Base-by-base conservation (phyloP, 2,329 filamentous ascomycete species). In the Colletotrichum viniferum region DNA sequence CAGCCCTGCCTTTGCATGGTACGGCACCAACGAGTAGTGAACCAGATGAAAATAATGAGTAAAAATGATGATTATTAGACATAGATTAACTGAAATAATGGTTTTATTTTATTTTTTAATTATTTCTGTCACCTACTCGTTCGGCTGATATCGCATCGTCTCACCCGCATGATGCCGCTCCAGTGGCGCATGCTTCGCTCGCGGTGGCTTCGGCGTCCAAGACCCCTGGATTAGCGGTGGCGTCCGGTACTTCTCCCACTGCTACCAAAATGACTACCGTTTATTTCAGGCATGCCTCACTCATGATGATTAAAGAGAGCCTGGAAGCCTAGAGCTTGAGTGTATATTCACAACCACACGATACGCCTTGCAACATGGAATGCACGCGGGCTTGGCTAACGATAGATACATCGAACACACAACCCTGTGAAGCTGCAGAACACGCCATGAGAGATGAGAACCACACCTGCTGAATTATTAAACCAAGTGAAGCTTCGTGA, bases 201-300 rank as follows among this genome's bases (percentile, higher is more conserved):
- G 32, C 7, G 43, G 21, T 30, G 32, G 32, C 34, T 30, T 48
- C 30, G 21, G 21, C n/a, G 30, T 58, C n/a, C 16, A 58, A 28
- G 43, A 30, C 32, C n/a, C 43, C 43, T 48, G n/a, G 43, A 13
- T 21, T 4, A 10, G 5, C 7, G n/a, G 43, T 48, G 43, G 43
- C 43, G 43, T 48, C 43, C 43, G 43, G 43, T 21, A 48, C 43
- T 48, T 48, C 6, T 48, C n/a, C 2, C 43, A 48, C 10, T 52
- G 10, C n/a, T 52, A 13, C 43, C 43, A 21, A 13, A 13, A 52
- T 7, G 6, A 52, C 10, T 21, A 21, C 43, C n/a, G n/a, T 52
- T 52, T 52, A 21, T 13, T 13, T n/a, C 0, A 13, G n/a, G 43
- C 43, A 0, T 52, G 18, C 5, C 0, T 5, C 9, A 21, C n/a